phyloP scores from a whole-genome alignment of 2,329 filamentous ascomycete genomes.

The Fusarium pseudonygamai region DNA sequence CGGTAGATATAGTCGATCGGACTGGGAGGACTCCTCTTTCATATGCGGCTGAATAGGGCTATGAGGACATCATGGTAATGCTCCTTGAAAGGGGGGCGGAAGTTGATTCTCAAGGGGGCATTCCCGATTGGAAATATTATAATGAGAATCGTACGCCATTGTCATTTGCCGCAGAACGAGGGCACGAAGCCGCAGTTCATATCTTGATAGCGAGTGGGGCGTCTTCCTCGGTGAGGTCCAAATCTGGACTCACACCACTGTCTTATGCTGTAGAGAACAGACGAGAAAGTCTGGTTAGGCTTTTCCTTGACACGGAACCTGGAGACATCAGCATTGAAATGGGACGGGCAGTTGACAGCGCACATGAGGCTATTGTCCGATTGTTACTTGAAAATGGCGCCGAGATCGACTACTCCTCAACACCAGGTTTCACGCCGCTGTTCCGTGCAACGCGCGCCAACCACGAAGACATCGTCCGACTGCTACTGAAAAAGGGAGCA shows the following conservation, averaged over 20 bases:
- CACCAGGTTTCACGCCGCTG: accelerated
- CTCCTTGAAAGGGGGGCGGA: not conserved
- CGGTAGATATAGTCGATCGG: not conserved
- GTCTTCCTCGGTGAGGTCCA: accelerated
- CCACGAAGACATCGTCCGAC: accelerated
- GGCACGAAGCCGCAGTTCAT: not conserved
- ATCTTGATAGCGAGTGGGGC: accelerated
- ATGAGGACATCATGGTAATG: accelerated
- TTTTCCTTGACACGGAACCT: accelerated
- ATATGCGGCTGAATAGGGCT: not conserved
- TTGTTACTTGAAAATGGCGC: not conserved
- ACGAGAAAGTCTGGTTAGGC: accelerated
- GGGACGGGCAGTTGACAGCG: accelerated
- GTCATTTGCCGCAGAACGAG: not conserved
- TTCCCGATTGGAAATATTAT: accelerated
- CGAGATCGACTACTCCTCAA: accelerated
- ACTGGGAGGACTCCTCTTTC: not conserved
- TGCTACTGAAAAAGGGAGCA: accelerated
- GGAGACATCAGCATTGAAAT: not conserved
- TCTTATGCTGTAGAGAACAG: not conserved
- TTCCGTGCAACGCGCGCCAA: not conserved
- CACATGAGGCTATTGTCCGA: not conserved
- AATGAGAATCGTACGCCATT: not conserved
- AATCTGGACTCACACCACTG: not conserved
- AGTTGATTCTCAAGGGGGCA: accelerated